Evolutionary conservation across 805 yeast species (phyloP).

Genomic region (Myxozyma nipponensis): DNA sequence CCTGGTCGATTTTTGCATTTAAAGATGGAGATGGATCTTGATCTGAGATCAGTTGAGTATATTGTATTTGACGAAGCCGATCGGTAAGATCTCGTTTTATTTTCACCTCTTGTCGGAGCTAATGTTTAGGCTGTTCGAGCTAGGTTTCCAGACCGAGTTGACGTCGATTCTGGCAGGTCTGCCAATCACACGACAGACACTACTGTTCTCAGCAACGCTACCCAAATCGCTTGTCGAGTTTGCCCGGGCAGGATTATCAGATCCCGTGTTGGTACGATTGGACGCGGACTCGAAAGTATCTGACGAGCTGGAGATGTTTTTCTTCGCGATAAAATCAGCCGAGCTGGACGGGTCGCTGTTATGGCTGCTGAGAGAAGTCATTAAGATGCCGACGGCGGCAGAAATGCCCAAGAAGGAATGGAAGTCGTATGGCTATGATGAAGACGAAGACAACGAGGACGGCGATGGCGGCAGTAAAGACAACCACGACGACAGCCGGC

Average conservation of each 20-base stretch:
- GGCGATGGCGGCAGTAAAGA: background rate
- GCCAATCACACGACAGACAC: constrained; percentile 79
- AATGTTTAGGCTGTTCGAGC: constrained; percentile 59
- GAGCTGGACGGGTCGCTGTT: constrained; percentile 89
- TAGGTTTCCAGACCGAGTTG: constrained; percentile 92
- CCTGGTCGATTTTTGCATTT: constrained; percentile 97
- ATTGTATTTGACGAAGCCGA: constrained; percentile 97
- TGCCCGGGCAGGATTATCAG: constrained; percentile 92
- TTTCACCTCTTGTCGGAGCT: background rate
- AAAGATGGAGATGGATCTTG: constrained; percentile 91
- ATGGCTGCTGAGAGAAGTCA: constrained; percentile 73
- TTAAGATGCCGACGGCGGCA: constrained; percentile 61
- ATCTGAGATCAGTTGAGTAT: constrained; percentile 76
- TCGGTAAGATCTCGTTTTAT: constrained; percentile 41
- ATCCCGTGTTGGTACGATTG: constrained; percentile 86
- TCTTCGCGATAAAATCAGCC: constrained; percentile 69
- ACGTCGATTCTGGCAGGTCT: constrained; percentile 81
- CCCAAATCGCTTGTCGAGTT: constrained; percentile 91
- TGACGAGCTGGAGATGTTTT: constrained; percentile 86
- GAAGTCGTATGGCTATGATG: constrained; percentile 42
- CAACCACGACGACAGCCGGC: constrained; percentile 37
- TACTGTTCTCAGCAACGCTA: constrained; percentile 89
- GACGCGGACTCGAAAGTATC: constrained; percentile 91
- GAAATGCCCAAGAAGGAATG: constrained; percentile 62
- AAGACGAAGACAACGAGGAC: constrained; percentile 43